phyloP scores from a whole-genome alignment of 2,329 filamentous ascomycete genomes.

The Exophiala viscosa region DNA sequence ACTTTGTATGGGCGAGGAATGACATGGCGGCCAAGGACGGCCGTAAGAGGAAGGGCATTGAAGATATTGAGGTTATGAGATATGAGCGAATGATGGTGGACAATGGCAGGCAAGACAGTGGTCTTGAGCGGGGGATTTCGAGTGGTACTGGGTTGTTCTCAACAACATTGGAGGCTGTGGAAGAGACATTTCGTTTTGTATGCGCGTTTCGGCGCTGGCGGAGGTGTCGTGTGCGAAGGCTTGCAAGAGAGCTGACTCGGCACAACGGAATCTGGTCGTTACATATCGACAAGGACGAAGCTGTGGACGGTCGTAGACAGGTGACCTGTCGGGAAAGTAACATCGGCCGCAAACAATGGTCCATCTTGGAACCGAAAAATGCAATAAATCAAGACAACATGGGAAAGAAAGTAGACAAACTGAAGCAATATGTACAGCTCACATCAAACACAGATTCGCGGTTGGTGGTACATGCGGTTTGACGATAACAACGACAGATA shows the following conservation, averaged over 20 bases:
- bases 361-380: constrained; percentile 4
- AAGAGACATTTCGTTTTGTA: constrained; percentile 22
- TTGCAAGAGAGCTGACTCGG: background rate
- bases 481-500: background rate
- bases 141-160: background rate
- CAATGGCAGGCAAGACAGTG: constrained; percentile 26
- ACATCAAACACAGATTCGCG: background rate
- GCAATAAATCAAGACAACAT: background rate
- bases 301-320: background rate
- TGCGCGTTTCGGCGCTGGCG: constrained; percentile 20
- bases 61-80: constrained; percentile 28
- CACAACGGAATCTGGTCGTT: background rate
- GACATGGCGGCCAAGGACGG: constrained; percentile 68
- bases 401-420: background rate
- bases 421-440: constrained; percentile 3
- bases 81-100: constrained; percentile 27
- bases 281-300: background rate
- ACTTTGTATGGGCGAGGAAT: constrained; percentile 65
- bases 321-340: constrained; percentile 4
- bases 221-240: background rate
- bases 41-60: constrained; percentile 54
- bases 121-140: constrained; percentile 11
- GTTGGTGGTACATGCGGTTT: too few species aligned
- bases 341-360: constrained; percentile 2
- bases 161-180: constrained; percentile 10